These are phyloP conservation scores for Trichoderma koningii DNA, from an alignment of 2,329 filamentous ascomycete genomes.

Conservation along the genomic window DNA sequence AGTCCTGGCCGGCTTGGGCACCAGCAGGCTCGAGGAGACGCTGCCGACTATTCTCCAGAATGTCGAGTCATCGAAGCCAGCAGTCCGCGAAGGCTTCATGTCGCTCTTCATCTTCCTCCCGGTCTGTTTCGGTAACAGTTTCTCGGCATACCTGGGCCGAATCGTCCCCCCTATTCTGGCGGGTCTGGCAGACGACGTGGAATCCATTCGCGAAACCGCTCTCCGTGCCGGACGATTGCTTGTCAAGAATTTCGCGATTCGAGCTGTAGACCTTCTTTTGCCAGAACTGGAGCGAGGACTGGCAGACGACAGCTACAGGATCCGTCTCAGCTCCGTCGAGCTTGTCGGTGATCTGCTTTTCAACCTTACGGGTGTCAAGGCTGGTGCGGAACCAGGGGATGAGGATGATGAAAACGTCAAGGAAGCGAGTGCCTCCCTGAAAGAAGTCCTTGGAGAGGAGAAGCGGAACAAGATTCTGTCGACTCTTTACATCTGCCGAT, in stretches of 20 bases:
- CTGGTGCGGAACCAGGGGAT: slow-evolving; percentile 73
- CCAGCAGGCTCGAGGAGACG: slow-evolving; percentile 88
- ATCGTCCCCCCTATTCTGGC: slow-evolving; percentile 95
- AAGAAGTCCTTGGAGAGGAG: slow-evolving; percentile 92
- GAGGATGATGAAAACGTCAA: slow-evolving; percentile 75
- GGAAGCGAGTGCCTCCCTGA: slow-evolving; percentile 88
- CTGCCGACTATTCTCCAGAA: slow-evolving; percentile 96
- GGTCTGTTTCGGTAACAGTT: slow-evolving; percentile 98
- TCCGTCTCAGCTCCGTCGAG: slow-evolving; percentile 96
- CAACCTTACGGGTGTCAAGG: slow-evolving; percentile 93
- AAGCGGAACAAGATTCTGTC: slow-evolving; percentile 96
- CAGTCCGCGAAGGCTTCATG: slow-evolving; percentile 98
- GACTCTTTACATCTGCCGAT: slow-evolving; percentile 95
- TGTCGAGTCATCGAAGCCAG: slow-evolving; percentile 83
- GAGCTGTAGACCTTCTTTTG: slow-evolving; percentile 88
- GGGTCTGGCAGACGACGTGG: slow-evolving; percentile 91
- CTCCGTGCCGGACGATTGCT: slow-evolving; percentile 88
- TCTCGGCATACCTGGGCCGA: slow-evolving; percentile 89
- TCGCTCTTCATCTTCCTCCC: slow-evolving; percentile 98
- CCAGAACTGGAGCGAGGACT: slow-evolving; percentile 94
- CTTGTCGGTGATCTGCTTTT: slow-evolving; percentile 95
- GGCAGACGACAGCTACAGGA: slow-evolving; percentile 96
- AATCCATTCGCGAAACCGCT: slow-evolving; percentile 96
- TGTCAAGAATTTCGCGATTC: slow-evolving; percentile 97
- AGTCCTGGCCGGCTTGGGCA: slow-evolving; percentile 92